These are phyloP conservation scores for Zoysia pacifica DNA, from an alignment of 176 grass and related monocot species.

Conservation along the genomic window DNA sequence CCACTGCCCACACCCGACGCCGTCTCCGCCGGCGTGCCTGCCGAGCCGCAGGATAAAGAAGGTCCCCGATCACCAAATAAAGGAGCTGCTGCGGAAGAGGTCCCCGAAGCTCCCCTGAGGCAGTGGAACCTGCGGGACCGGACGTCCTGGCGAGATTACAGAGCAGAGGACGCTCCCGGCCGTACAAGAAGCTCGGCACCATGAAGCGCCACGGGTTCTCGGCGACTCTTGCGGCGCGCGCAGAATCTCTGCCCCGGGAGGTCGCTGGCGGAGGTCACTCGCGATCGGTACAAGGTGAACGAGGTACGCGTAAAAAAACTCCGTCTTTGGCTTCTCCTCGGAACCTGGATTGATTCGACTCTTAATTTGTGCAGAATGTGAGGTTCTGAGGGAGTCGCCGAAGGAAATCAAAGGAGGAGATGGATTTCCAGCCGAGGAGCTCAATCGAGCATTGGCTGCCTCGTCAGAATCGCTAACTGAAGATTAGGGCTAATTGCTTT, in stretches of 20 bases:
- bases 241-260: conserved; percentile 41
- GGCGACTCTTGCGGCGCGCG: conserved; percentile 9
- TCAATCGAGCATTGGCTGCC: conserved; percentile 33
- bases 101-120: conserved; percentile 34
- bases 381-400: conserved; percentile 33
- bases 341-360: conserved; percentile 18
- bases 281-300: conserved; percentile 64
- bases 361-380: conserved; percentile 40
- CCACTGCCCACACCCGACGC: not conserved
- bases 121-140: conserved; percentile 57
- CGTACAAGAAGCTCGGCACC: not conserved
- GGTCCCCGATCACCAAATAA: conserved; percentile 5
- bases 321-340: conserved; percentile 7
- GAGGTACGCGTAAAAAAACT: conserved; percentile 42
- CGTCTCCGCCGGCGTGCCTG: not conserved
- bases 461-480: conserved; percentile 12
- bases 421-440: conserved; percentile 30
- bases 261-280: conserved; percentile 39
- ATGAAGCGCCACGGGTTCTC: conserved; percentile 45
- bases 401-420: not conserved
- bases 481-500: conserved; percentile 34
- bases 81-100: not conserved
- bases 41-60: not conserved
- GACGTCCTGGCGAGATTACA: conserved; percentile 36
- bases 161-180: conserved; percentile 32